Percentiles rank a stretch among this genome's conserved stretches.
These are phyloP conservation scores for Podospora bellae-mahoneyi DNA, from an alignment of 495 filamentous ascomycete genomes.

Conservation along the genomic window DNA sequence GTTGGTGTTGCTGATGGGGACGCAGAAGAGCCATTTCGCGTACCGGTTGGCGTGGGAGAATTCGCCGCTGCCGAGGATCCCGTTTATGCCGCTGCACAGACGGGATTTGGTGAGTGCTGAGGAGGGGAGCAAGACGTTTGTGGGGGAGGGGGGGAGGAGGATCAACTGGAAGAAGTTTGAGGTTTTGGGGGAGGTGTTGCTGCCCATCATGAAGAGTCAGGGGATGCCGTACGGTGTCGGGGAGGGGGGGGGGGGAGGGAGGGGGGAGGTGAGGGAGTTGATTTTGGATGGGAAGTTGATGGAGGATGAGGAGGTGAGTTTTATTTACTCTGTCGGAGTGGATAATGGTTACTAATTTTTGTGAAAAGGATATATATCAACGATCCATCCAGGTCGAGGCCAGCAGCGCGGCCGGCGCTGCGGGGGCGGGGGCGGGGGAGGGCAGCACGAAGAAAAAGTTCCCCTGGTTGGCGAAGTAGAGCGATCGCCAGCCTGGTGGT, in stretches of 20 bases:
- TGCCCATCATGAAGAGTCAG: slow-evolving; percentile 88
- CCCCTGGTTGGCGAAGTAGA: slow-evolving; percentile 52
- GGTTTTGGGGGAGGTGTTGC: slow-evolving; percentile 86
- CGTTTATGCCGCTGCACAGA: slow-evolving; percentile 87
- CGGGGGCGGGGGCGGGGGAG: slow-evolving; percentile 33
- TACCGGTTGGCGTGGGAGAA: slow-evolving; percentile 98
- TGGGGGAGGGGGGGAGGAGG: slow-evolving; percentile 66
- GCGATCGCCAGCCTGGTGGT: not conserved
- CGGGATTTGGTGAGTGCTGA: slow-evolving; percentile 88
- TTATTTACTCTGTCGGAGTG: slow-evolving; percentile 1
- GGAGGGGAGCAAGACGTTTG: slow-evolving; percentile 85
- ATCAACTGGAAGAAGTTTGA: slow-evolving; percentile 99
- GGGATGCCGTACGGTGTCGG: slow-evolving; percentile 61
- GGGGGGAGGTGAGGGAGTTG: slow-evolving; percentile 52
- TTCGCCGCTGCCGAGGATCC: slow-evolving; percentile 81
- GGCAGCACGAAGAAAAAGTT: slow-evolving; percentile 51
- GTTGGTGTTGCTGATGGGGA: slow-evolving; percentile 87
- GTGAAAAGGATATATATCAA: slow-evolving; percentile 56
- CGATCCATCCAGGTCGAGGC: slow-evolving; percentile 56
- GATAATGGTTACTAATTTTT: not conserved
- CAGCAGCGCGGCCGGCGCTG: slow-evolving; percentile 23
- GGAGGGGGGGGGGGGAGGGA: slow-evolving; percentile 48
- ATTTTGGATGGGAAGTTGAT: slow-evolving; percentile 63
- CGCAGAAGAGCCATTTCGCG: slow-evolving; percentile 84
- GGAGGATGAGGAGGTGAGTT: slow-evolving; percentile 58